Base-by-base conservation (phyloP, 495 filamentous ascomycete genomes). In the Penicillium goetzii region DNA sequence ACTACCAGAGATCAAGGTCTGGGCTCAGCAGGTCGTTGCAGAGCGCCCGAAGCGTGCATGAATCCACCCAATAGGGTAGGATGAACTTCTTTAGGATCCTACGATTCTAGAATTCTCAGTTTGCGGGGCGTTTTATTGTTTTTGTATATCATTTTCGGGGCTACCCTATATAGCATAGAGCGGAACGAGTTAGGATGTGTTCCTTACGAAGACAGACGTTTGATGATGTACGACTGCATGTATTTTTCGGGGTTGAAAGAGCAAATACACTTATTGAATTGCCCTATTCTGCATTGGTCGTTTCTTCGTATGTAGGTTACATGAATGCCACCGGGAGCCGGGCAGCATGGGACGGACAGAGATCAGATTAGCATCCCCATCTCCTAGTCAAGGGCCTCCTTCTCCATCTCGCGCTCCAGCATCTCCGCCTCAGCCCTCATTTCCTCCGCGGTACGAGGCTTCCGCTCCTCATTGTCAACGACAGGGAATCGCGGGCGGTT, bases 381-480 rank as follows among this genome's bases (percentile, higher is more conserved):
- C 19, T 19, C 28, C 68, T 54, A 73, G 61, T 72, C 71, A 47
- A 73, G 3, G 3, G 68, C 56, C 60, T 72, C 71, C 45, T 64
- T 67, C 58, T 73, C 71, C 68, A 74, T 80, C 53, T 90, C 88
- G 14, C 47, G 32, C 25, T 61, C 62, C 58, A 73, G 38, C 57
- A 67, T 65, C 34, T 73, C 66, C 3, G 93, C 95, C 81, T 99
- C 94, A 14, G 75, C 79, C 62, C 80, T 77, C 95, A 99, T 97
- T 72, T 92, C 90, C 68, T 85, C 85, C 75, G 84, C 80, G 30
- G 78, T 79, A 75, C 93, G 85, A 54, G 91, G 81, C 77, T 78
- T 81, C 70, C 95, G 84, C 62, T 83, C 82, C 52, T 83, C 82
- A 71, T 97, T 87, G 74, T 92, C 90, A 19, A 85, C 81, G 49